Conservation (phyloP, 169 alveolate genomes). For the Neospora caninum region DNA sequence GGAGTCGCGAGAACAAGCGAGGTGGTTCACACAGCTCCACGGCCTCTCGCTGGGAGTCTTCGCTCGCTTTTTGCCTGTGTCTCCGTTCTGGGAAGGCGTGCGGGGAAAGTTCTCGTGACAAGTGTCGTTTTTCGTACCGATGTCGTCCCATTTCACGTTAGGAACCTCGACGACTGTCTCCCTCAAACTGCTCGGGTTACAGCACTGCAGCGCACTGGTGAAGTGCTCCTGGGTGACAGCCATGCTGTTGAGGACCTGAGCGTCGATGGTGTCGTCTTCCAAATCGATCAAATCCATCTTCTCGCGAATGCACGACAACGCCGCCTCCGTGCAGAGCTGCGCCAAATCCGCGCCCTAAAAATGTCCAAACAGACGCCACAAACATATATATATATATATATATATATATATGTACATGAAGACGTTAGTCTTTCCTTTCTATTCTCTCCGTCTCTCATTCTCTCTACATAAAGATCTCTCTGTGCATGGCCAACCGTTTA, state of each 20-base stretch:
- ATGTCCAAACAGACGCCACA: too few relatives aligned
- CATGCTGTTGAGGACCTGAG: conserved; percentile 96
- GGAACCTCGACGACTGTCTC: conserved; percentile 99
- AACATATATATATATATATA: too few relatives aligned
- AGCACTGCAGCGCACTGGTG: conserved; percentile 95
- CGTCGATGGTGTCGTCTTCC: conserved; percentile 98
- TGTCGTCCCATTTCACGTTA: conserved; percentile 99
- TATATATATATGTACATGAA: too few relatives aligned
- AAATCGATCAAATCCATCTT: conserved; percentile 99
- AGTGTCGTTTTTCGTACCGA: conserved; percentile 90
- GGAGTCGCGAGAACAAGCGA: background rate
- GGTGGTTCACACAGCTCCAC: too few relatives aligned
- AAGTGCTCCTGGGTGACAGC: conserved; percentile 99
- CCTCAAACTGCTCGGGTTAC: conserved; percentile 97
- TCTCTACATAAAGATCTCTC: too few relatives aligned
- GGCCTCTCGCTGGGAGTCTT: too few relatives aligned
- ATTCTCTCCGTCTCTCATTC: too few relatives aligned
- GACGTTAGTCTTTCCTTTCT: too few relatives aligned
- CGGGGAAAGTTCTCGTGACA: too few relatives aligned
- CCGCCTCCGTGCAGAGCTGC: conserved; percentile 98
- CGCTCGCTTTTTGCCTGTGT: too few relatives aligned
- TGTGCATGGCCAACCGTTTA: too few relatives aligned
- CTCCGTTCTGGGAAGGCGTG: too few relatives aligned
- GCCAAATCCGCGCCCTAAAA: conserved; percentile 95
- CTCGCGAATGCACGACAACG: conserved; percentile 98